Evolutionary conservation across 495 filamentous ascomycete genomes (phyloP).

Genomic region (Aspergillus taichungensis): DNA sequence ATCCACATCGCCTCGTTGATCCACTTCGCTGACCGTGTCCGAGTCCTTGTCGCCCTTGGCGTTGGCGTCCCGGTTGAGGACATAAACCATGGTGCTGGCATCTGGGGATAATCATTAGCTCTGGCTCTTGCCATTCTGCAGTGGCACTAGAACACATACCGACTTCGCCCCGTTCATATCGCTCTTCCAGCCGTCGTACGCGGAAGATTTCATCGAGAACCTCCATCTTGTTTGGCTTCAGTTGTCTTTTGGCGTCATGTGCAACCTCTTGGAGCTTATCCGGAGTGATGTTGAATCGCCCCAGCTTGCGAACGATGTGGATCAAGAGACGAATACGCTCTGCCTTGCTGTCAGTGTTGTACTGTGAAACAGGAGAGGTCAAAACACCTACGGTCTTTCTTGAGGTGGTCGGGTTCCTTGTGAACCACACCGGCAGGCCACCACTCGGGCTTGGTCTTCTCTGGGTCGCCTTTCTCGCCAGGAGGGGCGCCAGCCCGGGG

Average conservation of each 20-base stretch:
- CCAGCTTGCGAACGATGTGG: conserved; percentile 39
- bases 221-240: conserved; percentile 28
- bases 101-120: conserved; percentile 16
- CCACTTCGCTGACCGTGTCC: conserved; percentile 22
- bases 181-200: conserved; percentile 45
- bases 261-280: conserved; percentile 36
- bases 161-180: conserved; percentile 42
- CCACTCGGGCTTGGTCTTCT: conserved; percentile 64
- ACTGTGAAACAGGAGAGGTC: neutral
- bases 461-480: conserved; percentile 35
- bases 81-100: conserved; percentile 28
- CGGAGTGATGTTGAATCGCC: conserved; percentile 25
- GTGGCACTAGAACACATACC: conserved; percentile 24
- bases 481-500: conserved; percentile 26
- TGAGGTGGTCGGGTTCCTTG: conserved; percentile 78
- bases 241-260: conserved; percentile 30
- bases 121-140: neutral
- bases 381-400: conserved; percentile 57
- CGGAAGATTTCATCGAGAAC: conserved; percentile 46
- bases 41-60: conserved; percentile 32
- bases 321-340: conserved; percentile 34
- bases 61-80: conserved; percentile 28
- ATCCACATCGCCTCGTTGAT: conserved; percentile 15
- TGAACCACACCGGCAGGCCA: conserved; percentile 64
- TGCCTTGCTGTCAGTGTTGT: conserved; percentile 6